Base-by-base conservation (phyloP, 345 rosid species). In the Populus euphratica region DNA sequence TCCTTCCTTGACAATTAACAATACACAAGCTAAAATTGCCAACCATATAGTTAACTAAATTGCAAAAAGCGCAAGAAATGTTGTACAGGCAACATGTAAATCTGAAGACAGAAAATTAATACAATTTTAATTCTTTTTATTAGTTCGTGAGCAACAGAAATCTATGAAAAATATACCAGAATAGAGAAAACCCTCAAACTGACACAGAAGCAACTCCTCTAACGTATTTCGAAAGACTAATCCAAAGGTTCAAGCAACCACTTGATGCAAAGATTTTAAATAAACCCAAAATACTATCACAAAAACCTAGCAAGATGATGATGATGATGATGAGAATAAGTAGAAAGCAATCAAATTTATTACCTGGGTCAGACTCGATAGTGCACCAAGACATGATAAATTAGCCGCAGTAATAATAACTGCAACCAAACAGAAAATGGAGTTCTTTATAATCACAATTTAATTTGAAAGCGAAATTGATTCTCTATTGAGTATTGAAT, bases 301-400 rank as follows among this genome's bases (percentile, higher is more conserved):
- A 59, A 59, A 20, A 59, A 2, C 63, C 68, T 29, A 25, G 14
- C 18, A 64, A 76, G 5, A 18, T 10, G 23, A 33, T 17, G 6
- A 38, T 52, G 27, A 69, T 9, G 44, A 41, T 2, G 29, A 65
- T 25, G 33, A 66, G 69, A 66, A 23, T 62, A 33, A 81, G 47
- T 78, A 70, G 47, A 43, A 43, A 43, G 47, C 47, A 43, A 43
- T 43, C 47, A 43, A 43, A 43, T 43, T 43, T 47, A 14, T 47
- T 88, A 95, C 98, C 99, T 29, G 99, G 99, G 86, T 95, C 99
- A 10, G 99, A 95, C 82, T 95, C 99, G 16, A 95, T 93, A 17
- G 99, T 95, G 89, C 99, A 93, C 98, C 99, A 95, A 87, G 99
- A 95, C 99, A 95, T 95, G 84, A 68, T 70, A 21, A 69, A 47